Evolutionary conservation across 305 asterid genomes (phyloP), one percentile per base, ranked within the genome.

Genomic region (Solanum hybrid): DNA sequence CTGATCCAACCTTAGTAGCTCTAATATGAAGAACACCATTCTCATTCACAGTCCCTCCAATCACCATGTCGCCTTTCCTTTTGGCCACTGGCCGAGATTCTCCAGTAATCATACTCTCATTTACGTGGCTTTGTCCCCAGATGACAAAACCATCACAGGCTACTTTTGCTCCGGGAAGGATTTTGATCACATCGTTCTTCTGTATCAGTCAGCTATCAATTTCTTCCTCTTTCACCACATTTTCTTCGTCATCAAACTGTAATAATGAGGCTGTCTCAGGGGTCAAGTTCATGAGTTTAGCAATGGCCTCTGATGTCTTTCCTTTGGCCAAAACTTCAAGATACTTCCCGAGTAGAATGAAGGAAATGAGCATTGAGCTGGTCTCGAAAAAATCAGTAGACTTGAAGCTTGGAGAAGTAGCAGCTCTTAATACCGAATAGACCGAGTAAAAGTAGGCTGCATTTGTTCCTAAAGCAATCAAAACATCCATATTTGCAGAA

Each of bases 41-140:
- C 84, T 93, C 94, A 75, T 95, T 96, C 70, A 96, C 91, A 70
- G 98, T 96, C 90, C 98, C 98, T 91, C 98, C 98, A 82, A 95
- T 96, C 89, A 95, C 96, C 51, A 90, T 6, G 83, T 95, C 98
- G 9, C 95, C 95, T 87, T 95, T 92, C 89, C 96, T 91, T 93
- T 96, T 96, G 10, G 96, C 95, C 41, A 94, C 95, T 1, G 96
- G 98, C 90, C 95, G 92, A 77, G 98, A 93, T 90, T 96, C 98
- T 88, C 98, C 97, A 13, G 98, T 96, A 91, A 96, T 94, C 98
- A 96, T 96, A 94, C 98, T 95, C 91, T 96, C 98, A 73, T 95
- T 95, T 32, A 96, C 94, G 86, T 96, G 95, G 75, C 97, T 96
- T 90, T 96, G 97, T 76, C 98, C 98, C 98, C 96, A 91, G 17